These are phyloP conservation scores for Harringtonia aguacate DNA, from an alignment of 2,329 filamentous ascomycete species.

Conservation along the genomic window DNA sequence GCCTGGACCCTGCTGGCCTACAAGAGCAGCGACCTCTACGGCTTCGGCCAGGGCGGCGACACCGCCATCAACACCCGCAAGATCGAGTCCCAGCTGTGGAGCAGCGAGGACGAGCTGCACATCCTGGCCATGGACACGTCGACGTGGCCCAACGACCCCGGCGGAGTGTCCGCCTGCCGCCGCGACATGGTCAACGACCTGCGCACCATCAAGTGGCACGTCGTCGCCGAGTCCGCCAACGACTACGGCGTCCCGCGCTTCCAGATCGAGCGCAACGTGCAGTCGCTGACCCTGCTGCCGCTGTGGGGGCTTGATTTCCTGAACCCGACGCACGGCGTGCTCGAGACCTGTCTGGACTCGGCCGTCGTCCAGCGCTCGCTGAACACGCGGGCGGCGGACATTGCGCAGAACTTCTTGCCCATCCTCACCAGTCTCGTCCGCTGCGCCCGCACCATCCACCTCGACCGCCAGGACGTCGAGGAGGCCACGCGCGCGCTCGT, in stretches of 20 bases:
- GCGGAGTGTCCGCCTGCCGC: constrained; percentile 43
- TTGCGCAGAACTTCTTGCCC: constrained; percentile 33
- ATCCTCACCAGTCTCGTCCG: constrained; percentile 32
- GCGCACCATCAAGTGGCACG: constrained; percentile 41
- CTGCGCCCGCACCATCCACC: constrained; percentile 29
- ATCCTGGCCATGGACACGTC: constrained; percentile 33
- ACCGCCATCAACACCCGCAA: constrained; percentile 21
- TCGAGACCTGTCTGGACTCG: constrained; percentile 40
- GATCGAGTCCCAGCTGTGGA: constrained; percentile 23
- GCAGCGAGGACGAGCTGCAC: constrained; percentile 32
- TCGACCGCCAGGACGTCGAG: constrained; percentile 28
- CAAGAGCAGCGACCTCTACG: constrained; percentile 24
- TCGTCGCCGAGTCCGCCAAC: constrained; percentile 42
- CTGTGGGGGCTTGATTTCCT: constrained; percentile 44
- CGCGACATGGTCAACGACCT: constrained; percentile 44
- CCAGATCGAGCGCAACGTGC: constrained; percentile 43
- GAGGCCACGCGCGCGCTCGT: constrained; percentile 33
- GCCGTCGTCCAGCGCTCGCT: constrained; percentile 30
- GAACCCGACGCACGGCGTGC: constrained; percentile 40
- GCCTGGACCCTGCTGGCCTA: constrained; percentile 22
- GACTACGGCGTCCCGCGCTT: constrained; percentile 44
- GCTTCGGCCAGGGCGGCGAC: constrained; percentile 25
- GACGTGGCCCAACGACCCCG: constrained; percentile 39
- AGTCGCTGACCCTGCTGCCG: constrained; percentile 41
- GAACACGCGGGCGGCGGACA: constrained; percentile 25